phyloP scores from a whole-genome alignment of 768 basidiomycete genomes.

The Galerina marginata region DNA sequence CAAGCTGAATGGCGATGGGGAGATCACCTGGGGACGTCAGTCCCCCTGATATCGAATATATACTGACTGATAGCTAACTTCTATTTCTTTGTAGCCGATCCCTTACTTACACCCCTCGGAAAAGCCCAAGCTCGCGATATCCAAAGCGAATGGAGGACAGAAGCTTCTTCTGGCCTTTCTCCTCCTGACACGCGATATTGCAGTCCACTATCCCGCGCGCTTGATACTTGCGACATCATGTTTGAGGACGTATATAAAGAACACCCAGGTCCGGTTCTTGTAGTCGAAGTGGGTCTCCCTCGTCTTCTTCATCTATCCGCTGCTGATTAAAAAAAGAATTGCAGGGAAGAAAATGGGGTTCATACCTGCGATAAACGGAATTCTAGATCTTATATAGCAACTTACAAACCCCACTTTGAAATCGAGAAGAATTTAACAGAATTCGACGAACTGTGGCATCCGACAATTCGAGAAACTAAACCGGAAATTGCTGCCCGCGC shows the following conservation, averaged over 20 bases:
- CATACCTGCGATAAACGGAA: constrained; percentile 76
- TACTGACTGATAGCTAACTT: not conserved
- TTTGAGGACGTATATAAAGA: constrained; percentile 46
- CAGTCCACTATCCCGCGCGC: constrained; percentile 68
- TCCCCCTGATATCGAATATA: constrained; percentile 14
- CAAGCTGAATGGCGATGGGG: constrained; percentile 64
- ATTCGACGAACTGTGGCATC: constrained; percentile 66
- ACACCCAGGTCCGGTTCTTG: constrained; percentile 36
- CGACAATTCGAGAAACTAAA: constrained; percentile 59
- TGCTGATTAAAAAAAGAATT: constrained; percentile 48
- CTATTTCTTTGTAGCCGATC: constrained; percentile 55
- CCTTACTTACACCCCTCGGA: constrained; percentile 64
- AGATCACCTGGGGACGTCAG: constrained; percentile 77
- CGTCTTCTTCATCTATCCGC: not conserved
- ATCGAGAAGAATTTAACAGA: constrained; percentile 67
- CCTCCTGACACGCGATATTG: constrained; percentile 61
- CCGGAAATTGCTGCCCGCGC: constrained; percentile 54
- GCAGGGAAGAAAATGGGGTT: constrained; percentile 67
- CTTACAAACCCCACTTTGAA: constrained; percentile 52
- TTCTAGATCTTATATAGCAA: constrained; percentile 51
- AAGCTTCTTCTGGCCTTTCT: constrained; percentile 49
- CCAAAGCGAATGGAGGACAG: constrained; percentile 51
- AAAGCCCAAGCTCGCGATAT: constrained; percentile 56
- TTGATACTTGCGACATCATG: constrained; percentile 58
- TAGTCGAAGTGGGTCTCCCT: constrained; percentile 59